Base-by-base conservation (phyloP, 2,329 filamentous ascomycete species). In the Diaporthe sp. region DNA sequence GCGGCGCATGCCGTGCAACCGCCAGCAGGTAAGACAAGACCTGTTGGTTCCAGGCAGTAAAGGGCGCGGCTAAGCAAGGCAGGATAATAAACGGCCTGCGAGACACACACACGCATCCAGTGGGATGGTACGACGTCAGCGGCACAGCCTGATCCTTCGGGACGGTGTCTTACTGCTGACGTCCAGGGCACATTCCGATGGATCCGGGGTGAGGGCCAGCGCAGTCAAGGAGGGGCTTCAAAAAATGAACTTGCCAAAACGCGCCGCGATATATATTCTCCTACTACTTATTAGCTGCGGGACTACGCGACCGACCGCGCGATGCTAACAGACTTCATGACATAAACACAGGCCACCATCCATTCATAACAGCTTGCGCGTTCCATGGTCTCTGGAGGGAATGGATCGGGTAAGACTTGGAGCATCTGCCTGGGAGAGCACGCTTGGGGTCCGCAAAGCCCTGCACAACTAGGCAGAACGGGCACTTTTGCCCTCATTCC, bases 141-240 rank as follows among this genome's bases (percentile, higher is more conserved):
- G n/a, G 33, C 15, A 68, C 64, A 54, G 64, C 5, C 64, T 40
- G 47, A 68, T 68, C 64, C 64, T 68, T 68, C 35, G 64, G 33
- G 64, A 47, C 64, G n/a, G 64, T 52, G 61, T 52, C 61, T 40
- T 30, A 52, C 8, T 68, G 64, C 64, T 68, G 33, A 54, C 64
- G 45, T 40, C 15, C n/a, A 52, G 30, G 33, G n/a, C n/a, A n/a
- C 64, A 40, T 68, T n/a, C 64, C 64, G n/a, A 40, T n/a, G 47
- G 33, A 68, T 68, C 64, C 64, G 47, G 13, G 38, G n/a, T n/a
- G n/a, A n/a, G n/a, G n/a, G 13, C 22, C 61, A 22, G 61, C n/a
- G n/a, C n/a, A n/a, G n/a, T n/a, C n/a, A 17, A 38, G n/a, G 13
- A 15, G 25, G 10, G 22, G 19, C 10, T 25, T 47, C 15, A 45